A percentile compares a stretch with the other conserved stretches of the same genome.
Evolutionary conservation across 2,329 filamentous ascomycete species (phyloP).

Genomic region (Fusarium tricinctum): DNA sequence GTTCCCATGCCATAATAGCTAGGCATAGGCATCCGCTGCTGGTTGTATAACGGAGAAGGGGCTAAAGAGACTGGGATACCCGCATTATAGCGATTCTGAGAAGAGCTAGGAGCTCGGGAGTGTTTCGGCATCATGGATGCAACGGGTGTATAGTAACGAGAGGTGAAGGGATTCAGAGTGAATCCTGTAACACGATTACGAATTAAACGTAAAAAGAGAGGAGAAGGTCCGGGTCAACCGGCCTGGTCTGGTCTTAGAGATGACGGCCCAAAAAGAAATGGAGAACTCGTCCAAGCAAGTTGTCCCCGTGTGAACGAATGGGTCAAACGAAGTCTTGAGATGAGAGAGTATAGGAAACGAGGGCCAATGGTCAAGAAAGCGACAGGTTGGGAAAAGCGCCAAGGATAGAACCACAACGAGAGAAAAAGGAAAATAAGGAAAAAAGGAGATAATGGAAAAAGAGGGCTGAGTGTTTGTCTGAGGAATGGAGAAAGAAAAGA

Average conservation of each 20-base stretch:
- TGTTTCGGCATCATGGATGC: slow-evolving; percentile 61
- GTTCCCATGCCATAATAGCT: slow-evolving; percentile 59
- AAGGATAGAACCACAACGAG: slow-evolving; percentile 50
- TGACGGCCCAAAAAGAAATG: slow-evolving; percentile 39
- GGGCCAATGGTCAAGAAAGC: slow-evolving; percentile 43
- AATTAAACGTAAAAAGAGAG: slow-evolving; percentile 48
- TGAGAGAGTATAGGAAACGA: slow-evolving; percentile 29
- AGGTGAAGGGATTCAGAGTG: slow-evolving; percentile 32
- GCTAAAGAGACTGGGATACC: slow-evolving; percentile 58
- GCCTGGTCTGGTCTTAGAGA: slow-evolving; percentile 42
- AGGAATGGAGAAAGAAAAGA: slow-evolving; percentile 40
- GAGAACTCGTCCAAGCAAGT: slow-evolving; percentile 39
- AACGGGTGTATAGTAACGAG: slow-evolving; percentile 26
- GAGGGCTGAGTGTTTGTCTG: slow-evolving; percentile 45
- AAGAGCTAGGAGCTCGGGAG: slow-evolving; percentile 56
- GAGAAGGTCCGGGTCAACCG: slow-evolving; percentile 48
- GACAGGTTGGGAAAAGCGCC: slow-evolving; percentile 44
- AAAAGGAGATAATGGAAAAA: slow-evolving; percentile 35
- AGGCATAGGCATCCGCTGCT: slow-evolving; percentile 58
- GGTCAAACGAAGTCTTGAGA: slow-evolving; percentile 13
- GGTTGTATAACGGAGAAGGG: slow-evolving; percentile 59
- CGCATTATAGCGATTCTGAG: slow-evolving; percentile 51
- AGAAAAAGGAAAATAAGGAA: slow-evolving; percentile 41
- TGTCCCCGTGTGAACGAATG: slow-evolving; percentile 36
- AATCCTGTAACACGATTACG: slow-evolving; percentile 45